Percentiles rank a stretch among this genome's conserved stretches.
Evolutionary conservation across 2,329 filamentous ascomycete species (phyloP).

Genomic region (Fusarium multiceps): DNA sequence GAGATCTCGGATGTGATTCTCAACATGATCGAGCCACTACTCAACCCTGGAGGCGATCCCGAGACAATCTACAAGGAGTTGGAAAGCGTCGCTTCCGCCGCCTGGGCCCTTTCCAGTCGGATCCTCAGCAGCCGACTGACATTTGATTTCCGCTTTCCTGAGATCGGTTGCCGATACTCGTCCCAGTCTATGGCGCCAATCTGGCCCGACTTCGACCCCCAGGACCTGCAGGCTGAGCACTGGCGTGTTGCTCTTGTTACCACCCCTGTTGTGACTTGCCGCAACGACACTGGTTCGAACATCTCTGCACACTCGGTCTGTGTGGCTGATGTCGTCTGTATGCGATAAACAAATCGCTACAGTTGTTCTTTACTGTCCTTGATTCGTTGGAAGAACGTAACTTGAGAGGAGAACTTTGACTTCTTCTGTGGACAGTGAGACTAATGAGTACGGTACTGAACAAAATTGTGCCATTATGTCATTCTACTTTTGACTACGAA

Average conservation of each 20-base stretch:
- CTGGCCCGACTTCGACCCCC: conserved; percentile 55
- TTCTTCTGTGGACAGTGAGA: background rate
- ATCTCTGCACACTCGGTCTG: conserved; percentile 59
- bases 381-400: conserved; percentile 1
- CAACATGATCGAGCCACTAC: conserved; percentile 53
- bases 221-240: conserved; percentile 61
- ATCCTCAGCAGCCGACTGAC: conserved; percentile 59
- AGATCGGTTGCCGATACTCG: conserved; percentile 61
- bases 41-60: conserved; percentile 51
- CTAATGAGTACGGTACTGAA: conserved; percentile 14
- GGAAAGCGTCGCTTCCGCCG: conserved; percentile 53
- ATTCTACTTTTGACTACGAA: conserved; percentile 13
- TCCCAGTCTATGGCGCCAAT: conserved; percentile 60
- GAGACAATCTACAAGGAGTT: conserved; percentile 57
- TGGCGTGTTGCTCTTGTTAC: conserved; percentile 65
- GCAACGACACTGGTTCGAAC: conserved; percentile 61
- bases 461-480: conserved; percentile 14
- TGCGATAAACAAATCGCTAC: conserved; percentile 51
- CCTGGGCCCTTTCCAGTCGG: conserved; percentile 59
- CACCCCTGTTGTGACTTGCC: conserved; percentile 65
- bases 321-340: conserved; percentile 61
- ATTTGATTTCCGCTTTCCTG: conserved; percentile 62
- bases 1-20: conserved; percentile 57
- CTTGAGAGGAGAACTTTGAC: background rate
- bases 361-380: background rate